A percentile compares a stretch with the other conserved stretches of the same genome.
Conservation (phyloP, 164 flowering plant genomes). For the Paratinospora sagittata region DNA sequence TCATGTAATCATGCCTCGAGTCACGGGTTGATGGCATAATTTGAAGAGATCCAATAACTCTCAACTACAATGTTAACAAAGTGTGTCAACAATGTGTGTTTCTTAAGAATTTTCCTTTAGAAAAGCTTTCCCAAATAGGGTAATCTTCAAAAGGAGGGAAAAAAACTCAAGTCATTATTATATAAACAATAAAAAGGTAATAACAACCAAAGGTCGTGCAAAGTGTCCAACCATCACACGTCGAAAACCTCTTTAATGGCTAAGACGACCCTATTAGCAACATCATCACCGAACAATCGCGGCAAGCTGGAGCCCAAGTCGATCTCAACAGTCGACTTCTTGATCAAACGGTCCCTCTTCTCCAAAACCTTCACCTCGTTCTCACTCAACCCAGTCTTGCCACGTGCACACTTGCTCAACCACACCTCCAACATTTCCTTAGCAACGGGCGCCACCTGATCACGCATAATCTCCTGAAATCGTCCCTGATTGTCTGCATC, state of each 20-base stretch:
- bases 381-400: conserved; percentile 36
- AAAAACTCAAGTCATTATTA: no score
- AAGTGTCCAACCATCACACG: conserved; percentile 16
- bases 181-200: no score
- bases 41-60: no score
- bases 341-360: conserved; percentile 47
- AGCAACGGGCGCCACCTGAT: conserved; percentile 30
- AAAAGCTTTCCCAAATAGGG: no score
- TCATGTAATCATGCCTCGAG: no score
- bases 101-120: no score
- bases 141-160: no score
- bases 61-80: no score
- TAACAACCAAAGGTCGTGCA: no score
- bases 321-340: conserved; percentile 44
- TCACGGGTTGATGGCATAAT: no score
- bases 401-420: conserved; percentile 48
- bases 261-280: conserved; percentile 41
- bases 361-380: conserved; percentile 33
- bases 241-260: conserved; percentile 32
- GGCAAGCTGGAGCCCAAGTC: conserved; percentile 71
- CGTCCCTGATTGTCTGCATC: conserved; percentile 24
- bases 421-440: conserved; percentile 46
- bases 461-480: conserved; percentile 44
- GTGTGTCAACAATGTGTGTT: no score
- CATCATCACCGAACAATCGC: conserved; percentile 65